These are phyloP conservation scores for Cordyceps cateniannulata DNA, from an alignment of 2,329 filamentous ascomycete genomes.

Conservation along the genomic window DNA sequence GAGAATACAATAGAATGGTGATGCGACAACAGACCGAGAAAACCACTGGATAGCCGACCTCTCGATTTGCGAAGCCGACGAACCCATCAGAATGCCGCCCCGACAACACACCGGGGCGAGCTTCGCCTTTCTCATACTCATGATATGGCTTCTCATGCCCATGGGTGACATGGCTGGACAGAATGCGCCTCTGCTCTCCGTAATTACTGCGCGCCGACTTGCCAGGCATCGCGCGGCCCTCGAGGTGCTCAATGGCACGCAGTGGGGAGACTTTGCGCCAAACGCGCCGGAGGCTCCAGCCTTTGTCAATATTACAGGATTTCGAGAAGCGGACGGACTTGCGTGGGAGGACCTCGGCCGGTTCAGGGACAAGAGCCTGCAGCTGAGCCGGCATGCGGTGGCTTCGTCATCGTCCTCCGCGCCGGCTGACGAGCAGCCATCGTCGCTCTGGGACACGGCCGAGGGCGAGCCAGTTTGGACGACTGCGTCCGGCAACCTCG, in stretches of 20 bases:
- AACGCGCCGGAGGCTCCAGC: slow-evolving; percentile 23
- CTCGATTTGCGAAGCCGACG: background rate
- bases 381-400: slow-evolving; percentile 51
- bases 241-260: slow-evolving; percentile 46
- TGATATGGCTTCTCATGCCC: slow-evolving; percentile 32
- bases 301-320: slow-evolving; percentile 69
- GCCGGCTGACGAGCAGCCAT: slow-evolving; percentile 15
- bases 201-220: slow-evolving; percentile 38
- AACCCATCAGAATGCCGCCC: slow-evolving; percentile 37
- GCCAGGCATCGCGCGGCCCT: slow-evolving; percentile 46
- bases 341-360: slow-evolving; percentile 67
- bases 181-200: slow-evolving; percentile 26
- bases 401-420: slow-evolving; percentile 21
- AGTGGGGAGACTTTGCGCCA: slow-evolving; percentile 56
- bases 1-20: slow-evolving; percentile 1
- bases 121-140: slow-evolving; percentile 30
- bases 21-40: background rate
- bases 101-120: slow-evolving; percentile 35
- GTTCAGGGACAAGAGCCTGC: slow-evolving; percentile 59
- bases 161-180: slow-evolving; percentile 29
- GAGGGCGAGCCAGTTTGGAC: slow-evolving; percentile 54
- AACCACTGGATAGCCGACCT: background rate
- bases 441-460: slow-evolving; percentile 28
- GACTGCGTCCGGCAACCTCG: slow-evolving; percentile 70
- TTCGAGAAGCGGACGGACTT: slow-evolving; percentile 66